These are phyloP conservation scores for Marsdenia floribunda DNA, from an alignment of 257 asterid species.

Conservation along the genomic window DNA sequence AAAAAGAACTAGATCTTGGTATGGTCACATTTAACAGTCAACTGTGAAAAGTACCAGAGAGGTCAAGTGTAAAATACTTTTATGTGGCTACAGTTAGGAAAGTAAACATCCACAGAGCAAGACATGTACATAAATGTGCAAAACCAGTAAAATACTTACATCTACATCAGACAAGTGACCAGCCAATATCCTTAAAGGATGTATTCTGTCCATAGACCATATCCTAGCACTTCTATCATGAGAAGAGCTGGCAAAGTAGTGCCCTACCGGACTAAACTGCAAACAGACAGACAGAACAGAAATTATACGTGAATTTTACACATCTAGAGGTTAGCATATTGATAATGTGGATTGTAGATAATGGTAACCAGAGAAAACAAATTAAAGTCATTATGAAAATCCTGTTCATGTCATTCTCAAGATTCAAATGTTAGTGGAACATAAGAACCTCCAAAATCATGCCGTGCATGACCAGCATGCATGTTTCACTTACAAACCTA, in stretches of 20 bases:
- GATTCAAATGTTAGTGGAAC: background rate
- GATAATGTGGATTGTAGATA: background rate
- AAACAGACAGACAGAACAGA: conserved; percentile 13
- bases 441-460: background rate
- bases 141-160: conserved; percentile 44
- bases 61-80: background rate
- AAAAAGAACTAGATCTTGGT: background rate
- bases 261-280: conserved; percentile 98
- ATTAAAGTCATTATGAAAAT: background rate
- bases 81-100: background rate
- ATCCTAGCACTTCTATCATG: conserved; percentile 97
- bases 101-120: background rate
- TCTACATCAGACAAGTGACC: conserved; percentile 98
- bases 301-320: background rate
- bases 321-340: background rate
- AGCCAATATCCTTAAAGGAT: conserved; percentile 94
- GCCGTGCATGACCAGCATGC: background rate
- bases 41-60: background rate
- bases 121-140: background rate
- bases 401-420: background rate
- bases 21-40: background rate
- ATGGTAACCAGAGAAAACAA: background rate
- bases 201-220: conserved; percentile 92
- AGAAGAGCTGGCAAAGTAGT: conserved; percentile 97
- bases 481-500: background rate